Evolutionary conservation across 371 early-diverging fungal species (phyloP), one percentile per base, ranked within the genome.

Genomic region (Circinella minor): DNA sequence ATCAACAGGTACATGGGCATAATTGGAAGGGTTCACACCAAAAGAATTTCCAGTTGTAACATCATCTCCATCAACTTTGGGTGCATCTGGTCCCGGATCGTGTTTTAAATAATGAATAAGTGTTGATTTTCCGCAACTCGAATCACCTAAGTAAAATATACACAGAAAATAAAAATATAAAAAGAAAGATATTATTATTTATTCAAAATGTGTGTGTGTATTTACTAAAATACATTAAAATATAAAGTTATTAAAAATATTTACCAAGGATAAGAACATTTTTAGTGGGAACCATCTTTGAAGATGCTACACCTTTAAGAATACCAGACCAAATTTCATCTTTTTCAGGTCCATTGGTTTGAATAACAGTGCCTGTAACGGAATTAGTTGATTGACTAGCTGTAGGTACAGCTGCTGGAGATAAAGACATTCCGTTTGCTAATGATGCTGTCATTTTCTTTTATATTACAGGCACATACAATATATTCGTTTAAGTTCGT

Each of bases 291-390:
- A 90, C 88, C 55, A 88, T 82, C 75, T 90, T 91, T 18, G 93
- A 86, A 65, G 93, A 87, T 48, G 92, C 89, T 2, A 90, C 92
- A n/a, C 88, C 86, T 66, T 88, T 84, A 46, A 95, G 82, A 61
- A 93, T 90, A 43, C 88, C 77, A 38, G 91, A 90, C 95, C 95
- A 95, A 69, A 95, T 91, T 55, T 90, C 92, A 66, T 82, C 82
- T 71, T 80, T 78, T 73, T 79, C 81, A 75, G 81, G 72, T 17
- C 48, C 65, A 36, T 51, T 54, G 74, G 63, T 78, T 73, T 59
- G 63, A 15, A 55, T 20, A 20, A 66, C 73, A 38, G 63, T 68
- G 66, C 68, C 61, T 43, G 68, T 46, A 36, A 64, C 37, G 18
- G 71, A 65, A 4, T 67, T 63, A n/a, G 62, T 63, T 27, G 67